phyloP scores from a whole-genome alignment of 116 monocot species.

The Cymodocea nodosa region DNA sequence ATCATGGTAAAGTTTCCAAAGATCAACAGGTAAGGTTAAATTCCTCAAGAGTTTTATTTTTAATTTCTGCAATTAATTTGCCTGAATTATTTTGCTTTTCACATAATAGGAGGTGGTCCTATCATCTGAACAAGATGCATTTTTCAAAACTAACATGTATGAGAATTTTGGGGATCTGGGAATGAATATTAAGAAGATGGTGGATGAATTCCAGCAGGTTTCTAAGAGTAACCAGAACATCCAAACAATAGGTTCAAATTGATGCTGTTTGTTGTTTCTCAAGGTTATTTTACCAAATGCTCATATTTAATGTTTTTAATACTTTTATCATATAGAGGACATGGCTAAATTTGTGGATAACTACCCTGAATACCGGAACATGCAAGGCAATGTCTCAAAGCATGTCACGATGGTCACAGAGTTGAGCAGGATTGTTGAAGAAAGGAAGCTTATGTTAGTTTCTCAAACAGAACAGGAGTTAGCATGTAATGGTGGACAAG shows the following conservation, averaged over 20 bases:
- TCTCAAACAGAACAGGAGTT: slow-evolving; percentile 98
- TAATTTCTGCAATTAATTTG: background rate
- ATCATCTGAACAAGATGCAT: slow-evolving; percentile 92
- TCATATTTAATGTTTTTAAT: background rate
- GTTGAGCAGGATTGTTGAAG: slow-evolving; percentile 91
- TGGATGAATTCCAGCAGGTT: slow-evolving; percentile 98
- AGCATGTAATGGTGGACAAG: slow-evolving; percentile 97
- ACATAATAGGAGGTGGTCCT: slow-evolving; percentile 74
- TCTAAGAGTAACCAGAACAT: slow-evolving; percentile 97
- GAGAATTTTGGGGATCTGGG: slow-evolving; percentile 99
- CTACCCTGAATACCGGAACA: slow-evolving; percentile 91
- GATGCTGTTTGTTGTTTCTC: background rate
- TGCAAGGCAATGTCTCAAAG: slow-evolving; percentile 99
- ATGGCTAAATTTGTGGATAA: slow-evolving; percentile 98
- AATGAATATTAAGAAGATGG: slow-evolving; percentile 98
- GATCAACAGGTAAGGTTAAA: slow-evolving; percentile 71
- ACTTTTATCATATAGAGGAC: slow-evolving; percentile 47
- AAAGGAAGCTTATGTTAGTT: slow-evolving; percentile 92
- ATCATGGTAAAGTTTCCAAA: slow-evolving; percentile 55
- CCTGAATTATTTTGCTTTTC: slow-evolving; percentile 1
- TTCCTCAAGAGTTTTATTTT: background rate
- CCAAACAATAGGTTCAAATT: slow-evolving; percentile 74
- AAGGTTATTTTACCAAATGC: background rate
- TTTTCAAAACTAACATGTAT: slow-evolving; percentile 89
- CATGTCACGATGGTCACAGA: slow-evolving; percentile 96